phyloP scores from a whole-genome alignment of 345 rosid species.

The Brassica napus region DNA sequence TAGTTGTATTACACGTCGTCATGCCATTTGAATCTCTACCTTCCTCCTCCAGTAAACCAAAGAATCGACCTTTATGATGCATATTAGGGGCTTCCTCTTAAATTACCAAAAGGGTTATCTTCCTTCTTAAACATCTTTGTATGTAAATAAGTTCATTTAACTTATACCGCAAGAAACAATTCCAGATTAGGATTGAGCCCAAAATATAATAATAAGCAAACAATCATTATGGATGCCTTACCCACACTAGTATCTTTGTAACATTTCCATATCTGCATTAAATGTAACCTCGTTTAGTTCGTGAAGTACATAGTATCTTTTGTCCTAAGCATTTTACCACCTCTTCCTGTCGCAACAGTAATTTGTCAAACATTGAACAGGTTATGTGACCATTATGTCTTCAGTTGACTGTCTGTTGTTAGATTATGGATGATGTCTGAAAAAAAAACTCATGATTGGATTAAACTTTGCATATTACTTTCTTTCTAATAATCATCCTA shows the following conservation, averaged over 20 bases:
- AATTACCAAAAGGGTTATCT: neutral
- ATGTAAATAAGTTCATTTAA: neutral
- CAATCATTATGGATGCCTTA: constrained; percentile 7
- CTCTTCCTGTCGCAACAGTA: neutral
- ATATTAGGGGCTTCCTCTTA: neutral
- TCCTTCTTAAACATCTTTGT: neutral
- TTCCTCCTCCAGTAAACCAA: constrained; percentile 20
- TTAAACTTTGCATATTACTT: neutral
- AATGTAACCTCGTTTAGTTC: neutral
- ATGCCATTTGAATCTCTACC: constrained; percentile 21
- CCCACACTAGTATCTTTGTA: neutral
- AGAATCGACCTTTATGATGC: neutral
- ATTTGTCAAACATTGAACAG: neutral
- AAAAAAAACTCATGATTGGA: neutral
- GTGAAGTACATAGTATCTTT: neutral
- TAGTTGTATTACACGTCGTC: constrained; percentile 7
- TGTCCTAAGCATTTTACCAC: constrained; percentile 1
- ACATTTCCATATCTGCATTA: neutral
- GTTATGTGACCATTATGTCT: neutral
- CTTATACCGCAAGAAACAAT: neutral
- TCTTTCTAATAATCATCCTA: neutral
- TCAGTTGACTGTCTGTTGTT: neutral
- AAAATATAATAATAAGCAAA: neutral
- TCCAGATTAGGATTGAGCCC: neutral
- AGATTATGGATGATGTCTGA: neutral